Evolutionary conservation across 2,329 filamentous ascomycete genomes (phyloP).

Genomic region (Phaeoacremonium minimum): DNA sequence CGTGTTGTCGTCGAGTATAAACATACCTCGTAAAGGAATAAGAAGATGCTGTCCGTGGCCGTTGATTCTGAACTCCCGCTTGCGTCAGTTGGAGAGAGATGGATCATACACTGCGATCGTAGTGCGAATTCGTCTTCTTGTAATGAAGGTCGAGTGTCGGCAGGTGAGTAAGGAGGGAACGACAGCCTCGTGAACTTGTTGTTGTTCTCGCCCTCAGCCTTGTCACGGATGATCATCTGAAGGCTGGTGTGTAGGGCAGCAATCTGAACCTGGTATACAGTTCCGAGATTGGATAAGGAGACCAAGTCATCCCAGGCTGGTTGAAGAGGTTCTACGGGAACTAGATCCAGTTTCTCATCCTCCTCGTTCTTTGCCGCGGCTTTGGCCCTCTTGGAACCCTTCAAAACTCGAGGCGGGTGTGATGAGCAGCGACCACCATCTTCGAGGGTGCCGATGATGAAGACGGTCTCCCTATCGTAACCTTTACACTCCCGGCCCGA

Average conservation of each 20-base stretch:
- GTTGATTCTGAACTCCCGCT: conserved; percentile 14
- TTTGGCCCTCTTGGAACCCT: conserved; percentile 27
- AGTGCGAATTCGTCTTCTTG: conserved; percentile 32
- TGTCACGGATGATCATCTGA: conserved; percentile 23
- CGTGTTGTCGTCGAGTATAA: conserved; percentile 9
- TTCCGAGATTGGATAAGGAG: conserved; percentile 29
- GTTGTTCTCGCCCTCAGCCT: conserved; percentile 13
- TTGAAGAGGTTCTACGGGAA: conserved; percentile 33
- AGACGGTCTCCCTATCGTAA: conserved; percentile 59
- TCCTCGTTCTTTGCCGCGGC: conserved; percentile 13
- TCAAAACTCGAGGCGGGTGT: conserved; percentile 45
- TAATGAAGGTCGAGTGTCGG: conserved; percentile 29
- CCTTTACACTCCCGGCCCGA: conserved; percentile 55
- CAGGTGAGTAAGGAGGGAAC: conserved; percentile 31
- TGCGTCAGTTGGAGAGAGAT: conserved; percentile 26
- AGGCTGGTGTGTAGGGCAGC: conserved; percentile 40
- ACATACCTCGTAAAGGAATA: conserved; percentile 51
- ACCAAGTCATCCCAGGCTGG: conserved; percentile 48
- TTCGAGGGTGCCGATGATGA: conserved; percentile 56
- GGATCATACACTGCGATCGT: conserved; percentile 38
- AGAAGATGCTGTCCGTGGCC: conserved; percentile 34
- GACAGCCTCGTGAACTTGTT: conserved; percentile 27
- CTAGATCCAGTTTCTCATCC: conserved; percentile 20
- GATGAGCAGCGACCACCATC: conserved; percentile 52
- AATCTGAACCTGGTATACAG: conserved; percentile 33